Base-by-base conservation (phyloP, 306 rosid species). In the Abrus pulchellus region DNA sequence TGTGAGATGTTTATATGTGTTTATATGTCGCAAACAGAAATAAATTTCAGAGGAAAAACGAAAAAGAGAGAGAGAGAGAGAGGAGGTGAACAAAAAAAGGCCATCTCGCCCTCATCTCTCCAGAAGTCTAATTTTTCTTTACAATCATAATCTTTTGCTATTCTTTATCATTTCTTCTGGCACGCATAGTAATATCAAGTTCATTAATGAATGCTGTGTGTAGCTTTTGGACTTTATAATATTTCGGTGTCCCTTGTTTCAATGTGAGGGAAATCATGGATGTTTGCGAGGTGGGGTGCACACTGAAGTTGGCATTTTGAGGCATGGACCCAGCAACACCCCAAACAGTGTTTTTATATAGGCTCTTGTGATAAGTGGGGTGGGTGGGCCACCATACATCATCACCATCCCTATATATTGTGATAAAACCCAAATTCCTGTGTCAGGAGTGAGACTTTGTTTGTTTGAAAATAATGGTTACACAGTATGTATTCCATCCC, bases 1-100 rank as follows among this genome's bases (percentile, higher is more conserved):
- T 78, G 82, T 48, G 82, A 85, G 44, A 57, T 79, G 90, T 91
- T 73, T 84, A 85, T 73, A 85, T 86, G 79, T 90, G 88, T 89
- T 76, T 74, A 83, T 90, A 87, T 86, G 73, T 44, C 83, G 83
- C 70, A 83, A 84, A 82, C 84, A 78, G 74, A 52, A 92, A 87
- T 73, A 85, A 83, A 68, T 47, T 70, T 62, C 9, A 30, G 7
- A 81, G 27, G 4, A 29, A 30, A 38, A 38, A 54, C 28, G 1
- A 12, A 50, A 10, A 70, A 49, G 2, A 3, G 41, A 52, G 4
- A 5, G 0, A 7, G 33, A 14, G 65, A 57, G 56, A 30, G 49
- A 27, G 47, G 68, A 60, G 38, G 38, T 53, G 67, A 68, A 36
- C 33, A 28, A 36, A 59, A 0, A 38, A 38, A 69, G 72, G 78